Evolutionary conservation across 2,329 filamentous ascomycete species (phyloP), one percentile per base, ranked within the genome.

Genomic region (Plectosphaerella sp.): DNA sequence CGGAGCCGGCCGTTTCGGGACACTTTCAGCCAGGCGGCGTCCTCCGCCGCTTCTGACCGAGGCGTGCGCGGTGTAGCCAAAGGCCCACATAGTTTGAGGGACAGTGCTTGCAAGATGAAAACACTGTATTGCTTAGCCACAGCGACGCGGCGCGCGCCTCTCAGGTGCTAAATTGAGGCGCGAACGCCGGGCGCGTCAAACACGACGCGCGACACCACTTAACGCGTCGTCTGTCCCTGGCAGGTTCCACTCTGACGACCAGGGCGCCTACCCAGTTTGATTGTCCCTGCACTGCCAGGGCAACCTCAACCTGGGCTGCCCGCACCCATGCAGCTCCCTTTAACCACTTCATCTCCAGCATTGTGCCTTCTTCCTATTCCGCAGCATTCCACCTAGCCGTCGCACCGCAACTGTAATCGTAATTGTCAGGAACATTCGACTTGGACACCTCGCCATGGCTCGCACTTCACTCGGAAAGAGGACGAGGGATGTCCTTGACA

Each of bases 381-480:
- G 41, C 33, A 25, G 41, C 33, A 25, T n/a, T 12, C 9, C 16
- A 28, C 33, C 11, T 41, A 4, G 6, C 10, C 39, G 22, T 16
- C 24, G 20, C 10, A 41, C 15, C 4, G 18, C 47, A 18, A 16
- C 22, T 41, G 41, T 43, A 43, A 43, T 48, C 20, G 3, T 48
- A 22, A 48, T 28, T 28, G 33, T 41, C 18, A 25, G 18, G 16
- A 18, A 9, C 24, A 22, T 14, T 22, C 10, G n/a, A 16, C 11
- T 46, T 24, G 11, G 12, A 15, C 36, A 25, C 14, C 11, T 20
- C 41, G 42, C 45, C 52, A 63, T 63, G 61, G 48, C 61, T 56
- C 54, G 54, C 43, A 53, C 54, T 33, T 47, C 52, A 51, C 55
- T 62, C 11, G 60, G 61, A 47, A 63, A 63, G 58, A 54, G 61